These are phyloP conservation scores for Austroboletus niveus DNA, from an alignment of 1,284 basidiomycete genomes.

Conservation along the genomic window DNA sequence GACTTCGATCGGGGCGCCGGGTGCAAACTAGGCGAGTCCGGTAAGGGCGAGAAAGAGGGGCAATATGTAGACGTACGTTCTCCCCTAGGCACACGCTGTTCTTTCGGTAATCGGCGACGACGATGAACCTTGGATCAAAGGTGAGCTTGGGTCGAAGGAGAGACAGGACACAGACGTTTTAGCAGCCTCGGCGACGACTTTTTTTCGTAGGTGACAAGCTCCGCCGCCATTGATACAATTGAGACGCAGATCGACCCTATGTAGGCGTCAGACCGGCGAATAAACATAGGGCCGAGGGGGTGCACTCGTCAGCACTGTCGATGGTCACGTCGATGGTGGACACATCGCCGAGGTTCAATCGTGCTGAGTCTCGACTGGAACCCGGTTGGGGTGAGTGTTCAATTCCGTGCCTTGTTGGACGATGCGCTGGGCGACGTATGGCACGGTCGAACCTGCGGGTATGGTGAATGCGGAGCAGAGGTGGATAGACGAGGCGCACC, in stretches of 20 bases:
- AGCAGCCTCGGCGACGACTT: constrained; percentile 98
- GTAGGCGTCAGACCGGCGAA: background rate
- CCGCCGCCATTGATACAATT: constrained; percentile 99
- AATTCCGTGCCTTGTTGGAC: constrained; percentile 76
- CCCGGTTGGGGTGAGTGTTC: constrained; percentile 93
- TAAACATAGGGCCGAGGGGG: constrained; percentile 7
- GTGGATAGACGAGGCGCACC: constrained; percentile 40
- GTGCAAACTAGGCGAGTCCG: constrained; percentile 60
- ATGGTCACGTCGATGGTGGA: constrained; percentile 92
- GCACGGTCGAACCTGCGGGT: constrained; percentile 86
- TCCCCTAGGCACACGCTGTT: constrained; percentile 85
- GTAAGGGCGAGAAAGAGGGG: background rate
- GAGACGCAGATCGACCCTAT: constrained; percentile 81
- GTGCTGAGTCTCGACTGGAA: constrained; percentile 88
- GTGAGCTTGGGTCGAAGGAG: background rate
- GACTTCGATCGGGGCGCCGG: constrained; percentile 95
- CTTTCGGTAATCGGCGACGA: constrained; percentile 97
- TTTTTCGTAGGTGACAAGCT: constrained; percentile 95
- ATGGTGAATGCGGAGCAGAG: constrained; percentile 1
- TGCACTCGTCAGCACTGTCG: constrained; percentile 96
- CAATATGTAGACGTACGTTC: constrained; percentile 53
- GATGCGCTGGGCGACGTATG: constrained; percentile 96
- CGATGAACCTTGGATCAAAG: constrained; percentile 63
- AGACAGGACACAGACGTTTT: constrained; percentile 49
- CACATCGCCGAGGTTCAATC: constrained; percentile 86